Base-by-base conservation (phyloP, 2,329 filamentous ascomycete species). In the Diaporthe vaccinii region DNA sequence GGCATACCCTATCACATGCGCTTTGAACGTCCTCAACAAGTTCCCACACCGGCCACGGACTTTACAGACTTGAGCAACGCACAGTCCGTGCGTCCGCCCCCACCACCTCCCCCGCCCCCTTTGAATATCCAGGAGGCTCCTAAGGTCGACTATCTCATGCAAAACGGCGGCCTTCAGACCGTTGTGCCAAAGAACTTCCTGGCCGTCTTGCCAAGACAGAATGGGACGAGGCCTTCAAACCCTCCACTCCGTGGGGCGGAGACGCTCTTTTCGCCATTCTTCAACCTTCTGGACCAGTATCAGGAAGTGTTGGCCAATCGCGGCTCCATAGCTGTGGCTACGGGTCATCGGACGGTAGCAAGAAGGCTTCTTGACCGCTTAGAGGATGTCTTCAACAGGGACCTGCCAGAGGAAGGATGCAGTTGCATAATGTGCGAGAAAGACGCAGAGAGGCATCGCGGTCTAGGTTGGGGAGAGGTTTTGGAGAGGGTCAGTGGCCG, bases 401-500 rank as follows among this genome's bases (percentile, higher is more conserved):
- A 98, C 81, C 92, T 99, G 49, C 96, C 96, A 0, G 92, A 92
- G 0, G 92, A 98, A 80, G 92, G 93, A n/a, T 98, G 96, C 82
- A 86, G 88, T 58, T 98, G 96, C 83, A 87, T 97, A 74, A 94
- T 98, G 88, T 98, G 96, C 81, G 91, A 93, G 62, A 87, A 85
- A 17, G 85, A 85, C 4, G 85, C 90, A 51, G 89, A 92, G 51
- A 90, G 93, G 22, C 90, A 92, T 77, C 89, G 88, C 73, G 96
- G 95, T 2, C 88, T 98, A 41, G 97, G 95, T 77, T 99, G 96
- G 96, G 96, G 97, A 14, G 96, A 98, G 82, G 95, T 98, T 17
- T 85, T 99, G 34, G 97, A 99, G 84, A 92, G 96, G 82, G 95
- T 98, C 17, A 97, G 95, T 78, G 96, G 96, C 25, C 92, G 96